Evolutionary conservation across 176 grass and related monocot species (phyloP), one percentile per base, ranked within the genome.

Genomic region (Oryza longistaminata): DNA sequence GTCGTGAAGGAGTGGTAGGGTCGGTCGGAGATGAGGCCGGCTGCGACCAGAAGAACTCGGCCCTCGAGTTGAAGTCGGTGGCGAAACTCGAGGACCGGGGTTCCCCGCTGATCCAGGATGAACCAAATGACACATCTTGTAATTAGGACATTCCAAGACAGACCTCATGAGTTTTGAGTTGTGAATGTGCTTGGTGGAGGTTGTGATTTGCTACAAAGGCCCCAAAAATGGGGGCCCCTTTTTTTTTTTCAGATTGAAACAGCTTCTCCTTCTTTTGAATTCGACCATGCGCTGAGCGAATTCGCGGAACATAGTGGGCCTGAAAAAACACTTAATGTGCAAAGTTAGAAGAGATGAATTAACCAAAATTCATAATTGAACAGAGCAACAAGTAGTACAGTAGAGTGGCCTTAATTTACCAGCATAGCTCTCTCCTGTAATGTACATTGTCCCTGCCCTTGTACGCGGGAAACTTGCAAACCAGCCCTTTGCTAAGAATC

Each of bases 31-130:
- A 98, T 98, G 80, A 98, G 87, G 55, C 96, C 96, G 3, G n/a
- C n/a, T 98, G 96, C 24, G 96, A 95, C 96, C 96, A 98, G 87
- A 98, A 95, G 81, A 95, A 98, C 64, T 95, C 96, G 0, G 96
- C 93, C 61, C 96, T 93, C 15, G 96, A 95, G 83, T 98, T 98
- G 93, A 98, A 98, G 77, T 98, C 96, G 0, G 93, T 98, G 0
- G 93, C 76, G 82, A n/a, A 98, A 98, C 45, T 98, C 96, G 0
- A 98, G 93, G 21, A 98, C 96, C 0, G 96, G 93, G 64, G 95
- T 98, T 3, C 96, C 96, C 10, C 95, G 68, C 96, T 98, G 52
- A 2, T 72, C 25, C n/a, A n/a, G 0, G 10, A 61, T 34, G 17
- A 9, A 24, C 17, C 35, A n/a, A 66, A 25, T 45, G 70, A 71